Conservation (phyloP, 2,329 filamentous ascomycete genomes). For the Aspergillus sp. region DNA sequence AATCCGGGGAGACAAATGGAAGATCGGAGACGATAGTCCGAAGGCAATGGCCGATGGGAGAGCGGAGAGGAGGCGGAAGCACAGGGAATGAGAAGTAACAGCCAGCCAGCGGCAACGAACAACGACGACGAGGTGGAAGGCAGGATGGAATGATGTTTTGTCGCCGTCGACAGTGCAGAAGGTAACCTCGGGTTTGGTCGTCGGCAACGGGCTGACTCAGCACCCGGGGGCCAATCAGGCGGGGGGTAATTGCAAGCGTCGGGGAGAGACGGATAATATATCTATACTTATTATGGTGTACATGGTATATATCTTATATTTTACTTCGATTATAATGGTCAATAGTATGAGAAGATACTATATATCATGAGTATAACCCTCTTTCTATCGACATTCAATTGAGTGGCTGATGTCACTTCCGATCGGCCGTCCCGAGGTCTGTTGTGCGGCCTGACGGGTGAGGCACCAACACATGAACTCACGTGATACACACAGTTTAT, state of each 20-base stretch:
- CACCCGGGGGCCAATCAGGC: constrained; percentile 25
- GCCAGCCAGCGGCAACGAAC: constrained; percentile 20
- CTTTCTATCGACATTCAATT: not conserved
- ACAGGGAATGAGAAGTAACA: constrained; percentile 7
- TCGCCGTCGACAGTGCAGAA: constrained; percentile 17
- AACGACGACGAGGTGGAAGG: constrained; percentile 14
- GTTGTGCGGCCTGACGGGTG: no score
- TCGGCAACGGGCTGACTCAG: constrained; percentile 33
- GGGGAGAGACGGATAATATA: constrained; percentile 31
- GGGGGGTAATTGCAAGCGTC: constrained; percentile 36
- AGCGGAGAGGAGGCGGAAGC: constrained; percentile 1
- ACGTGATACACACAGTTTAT: no score
- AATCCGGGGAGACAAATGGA: constrained; percentile 6
- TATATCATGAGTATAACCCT: not conserved
- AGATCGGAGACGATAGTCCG: not conserved
- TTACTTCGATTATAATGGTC: no score
- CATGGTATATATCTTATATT: no score
- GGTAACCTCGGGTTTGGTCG: constrained; percentile 37
- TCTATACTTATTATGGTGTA: no score
- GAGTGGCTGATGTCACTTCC: no score
- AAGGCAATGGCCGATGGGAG: not conserved
- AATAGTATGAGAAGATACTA: no score
- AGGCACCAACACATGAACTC: no score
- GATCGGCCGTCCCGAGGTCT: no score
- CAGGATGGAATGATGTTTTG: constrained; percentile 26